Evolutionary conservation across 805 yeast species (phyloP), one percentile per base, ranked within the genome.

Genomic region (Metschnikowia peoriensis): DNA sequence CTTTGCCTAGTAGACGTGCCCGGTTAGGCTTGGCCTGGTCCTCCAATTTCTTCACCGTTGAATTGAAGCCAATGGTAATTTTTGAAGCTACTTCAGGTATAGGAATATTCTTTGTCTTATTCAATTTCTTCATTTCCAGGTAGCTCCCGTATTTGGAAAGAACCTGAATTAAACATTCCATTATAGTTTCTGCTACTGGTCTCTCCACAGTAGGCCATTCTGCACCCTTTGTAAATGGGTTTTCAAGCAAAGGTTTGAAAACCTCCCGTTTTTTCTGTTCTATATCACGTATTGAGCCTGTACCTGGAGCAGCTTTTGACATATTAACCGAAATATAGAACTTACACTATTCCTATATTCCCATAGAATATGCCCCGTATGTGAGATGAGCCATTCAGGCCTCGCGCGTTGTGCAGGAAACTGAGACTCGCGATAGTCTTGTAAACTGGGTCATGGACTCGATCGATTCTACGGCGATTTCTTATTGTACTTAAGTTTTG

Each of bases 171-270:
- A 60, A 47, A 17, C 47, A 50, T 12, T 54, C 56, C 52, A 58
- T 40, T 27, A 60, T 59, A 15, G 41, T 41, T 7, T 52, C 50
- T 1, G 56, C 28, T 5, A 46, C 52, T 1, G 47, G 37, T 11
- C 51, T 41, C 14, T 49, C 53, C 14, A 56, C 43, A 1, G 27
- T 27, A 34, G 63, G 63, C 61, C 61, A 60, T 16, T 54, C 63
- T 14, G 53, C 46, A n/a, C 51, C 61, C 46, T 75, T 76, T 0
- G 86, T 78, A 60, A 72, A 84, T 2, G 91, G 89, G 54, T 82
- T 83, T 29, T 84, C 85, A 17, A 86, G 68, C 1, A 86, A 69
- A 0, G 91, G 89, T 64, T 81, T 84, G 66, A 81, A 82, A 7
- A 84, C 82, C 55, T 82, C 84, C 55, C 77, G 74, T 49, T 80